Base-by-base conservation (phyloP, 805 yeast genomes). In the Teunomyces pallodes region DNA sequence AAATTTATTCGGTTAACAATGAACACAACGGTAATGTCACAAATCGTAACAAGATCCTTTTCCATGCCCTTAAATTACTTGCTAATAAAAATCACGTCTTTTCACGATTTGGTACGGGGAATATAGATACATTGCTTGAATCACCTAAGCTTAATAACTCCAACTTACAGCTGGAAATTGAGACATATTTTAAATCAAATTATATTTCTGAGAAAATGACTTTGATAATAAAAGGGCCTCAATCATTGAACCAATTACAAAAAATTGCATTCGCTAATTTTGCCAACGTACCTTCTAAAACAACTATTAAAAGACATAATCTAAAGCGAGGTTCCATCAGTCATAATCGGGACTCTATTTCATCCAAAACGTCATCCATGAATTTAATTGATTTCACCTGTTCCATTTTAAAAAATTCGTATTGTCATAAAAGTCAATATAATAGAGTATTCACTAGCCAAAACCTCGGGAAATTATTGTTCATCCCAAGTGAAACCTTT, bases 71-170 rank as follows among this genome's bases (percentile, higher is more conserved):
- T 5, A 72, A 85, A 42, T 49, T 82, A 3, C 55, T 86, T 12
- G 72, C 86, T 0, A 70, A 70, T 46, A 42, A 57, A 1, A 20
- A 56, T 0, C 85, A 81, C 54, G 84, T 79, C 0, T 87, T 86
- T 57, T 70, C 71, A 50, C 67, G 81, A 45, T 87, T 87, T 62
- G 75, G 83, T 0, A 84, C 92, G 0, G 95, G 95, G 0, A 80
- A 77, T 54, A 61, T 66, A 13, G 57, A 65, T n/a, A 82, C 90
- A 0, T 58, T 85, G 45, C 59, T 63, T 16, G 70, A 63, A 31
- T 10, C 64, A 1, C 67, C 75, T 8, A 59, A 57, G 31, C 49
- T 60, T 8, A 62, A 66, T 36, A 70, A 66, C 29, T 39, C 63
- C 1, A 69, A 72, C 45, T 53, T 82, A 7, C 67, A 61, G 49